phyloP scores from a whole-genome alignment of 768 basidiomycete genomes.

The Suillus luteus region DNA sequence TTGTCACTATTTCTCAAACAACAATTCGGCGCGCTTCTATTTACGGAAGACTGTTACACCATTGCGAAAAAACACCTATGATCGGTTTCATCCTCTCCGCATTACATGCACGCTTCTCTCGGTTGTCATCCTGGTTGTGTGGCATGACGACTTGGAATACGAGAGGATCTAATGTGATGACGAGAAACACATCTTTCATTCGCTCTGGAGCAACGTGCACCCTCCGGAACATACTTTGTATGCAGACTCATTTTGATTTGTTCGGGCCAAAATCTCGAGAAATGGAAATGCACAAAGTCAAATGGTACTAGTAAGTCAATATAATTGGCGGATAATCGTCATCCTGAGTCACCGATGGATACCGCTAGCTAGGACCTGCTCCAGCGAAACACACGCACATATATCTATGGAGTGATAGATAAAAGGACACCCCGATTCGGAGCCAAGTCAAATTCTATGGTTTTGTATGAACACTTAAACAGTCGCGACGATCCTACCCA shows the following conservation, averaged over 20 bases:
- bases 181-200: not conserved
- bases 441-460: not conserved
- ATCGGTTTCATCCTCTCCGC: not conserved
- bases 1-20: not conserved
- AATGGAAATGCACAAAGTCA: not conserved
- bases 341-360: not conserved
- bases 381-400: not conserved
- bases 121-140: not conserved
- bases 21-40: not conserved
- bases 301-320: not conserved
- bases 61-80: not conserved
- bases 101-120: slow-evolving; percentile 2
- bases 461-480: not conserved
- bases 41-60: not conserved
- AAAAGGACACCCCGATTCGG: not conserved
- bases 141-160: not conserved
- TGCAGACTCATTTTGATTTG: not conserved
- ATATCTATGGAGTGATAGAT: not conserved
- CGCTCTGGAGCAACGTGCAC: not conserved
- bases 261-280: not conserved
- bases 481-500: not conserved
- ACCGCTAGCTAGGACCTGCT: not conserved
- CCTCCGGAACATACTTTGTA: not conserved
- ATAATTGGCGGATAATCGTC: not conserved
- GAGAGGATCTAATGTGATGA: not conserved